Percentiles rank a stretch among this genome's conserved stretches.
phyloP scores from a whole-genome alignment of 2,329 filamentous ascomycete species.

The Zymoseptoria crescenta region DNA sequence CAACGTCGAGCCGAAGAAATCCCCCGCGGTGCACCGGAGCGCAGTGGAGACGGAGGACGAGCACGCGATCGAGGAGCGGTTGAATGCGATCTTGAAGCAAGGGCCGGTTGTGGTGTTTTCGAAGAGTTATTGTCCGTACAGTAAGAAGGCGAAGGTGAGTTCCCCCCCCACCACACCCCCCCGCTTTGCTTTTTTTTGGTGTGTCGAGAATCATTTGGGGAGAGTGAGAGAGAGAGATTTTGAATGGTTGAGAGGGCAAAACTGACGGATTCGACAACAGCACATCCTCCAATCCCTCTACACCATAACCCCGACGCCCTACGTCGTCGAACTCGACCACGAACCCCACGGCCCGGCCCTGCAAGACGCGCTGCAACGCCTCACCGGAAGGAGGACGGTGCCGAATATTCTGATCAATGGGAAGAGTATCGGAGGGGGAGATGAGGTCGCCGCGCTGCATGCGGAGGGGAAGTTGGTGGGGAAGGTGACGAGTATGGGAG shows the following conservation, averaged over 20 bases:
- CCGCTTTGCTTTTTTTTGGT: neutral
- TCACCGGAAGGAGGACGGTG: conserved; percentile 76
- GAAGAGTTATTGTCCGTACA: conserved; percentile 85
- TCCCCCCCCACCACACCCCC: neutral
- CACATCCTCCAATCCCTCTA: conserved; percentile 76
- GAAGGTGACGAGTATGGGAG: conserved; percentile 66
- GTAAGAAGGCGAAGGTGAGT: conserved; percentile 65
- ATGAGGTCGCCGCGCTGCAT: conserved; percentile 67
- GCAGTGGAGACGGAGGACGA: conserved; percentile 48
- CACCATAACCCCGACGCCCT: conserved; percentile 70
- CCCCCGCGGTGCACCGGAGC: conserved; percentile 24
- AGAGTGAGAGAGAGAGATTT: too few relatives aligned
- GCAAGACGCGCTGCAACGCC: conserved; percentile 62
- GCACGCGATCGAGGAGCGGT: conserved; percentile 58
- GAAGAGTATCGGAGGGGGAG: conserved; percentile 80
- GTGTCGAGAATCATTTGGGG: too few relatives aligned
- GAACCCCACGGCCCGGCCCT: conserved; percentile 64
- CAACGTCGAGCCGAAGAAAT: conserved; percentile 33
- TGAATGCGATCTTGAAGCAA: conserved; percentile 74
- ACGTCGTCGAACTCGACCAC: conserved; percentile 82
- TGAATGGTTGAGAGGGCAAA: too few relatives aligned
- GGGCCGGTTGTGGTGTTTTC: conserved; percentile 92
- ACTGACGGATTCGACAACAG: conserved; percentile 3
- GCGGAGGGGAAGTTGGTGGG: conserved; percentile 55
- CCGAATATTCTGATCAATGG: conserved; percentile 88